Base-by-base conservation (phyloP, 768 basidiomycete genomes). In the Udeniomyces megalosporus region DNA sequence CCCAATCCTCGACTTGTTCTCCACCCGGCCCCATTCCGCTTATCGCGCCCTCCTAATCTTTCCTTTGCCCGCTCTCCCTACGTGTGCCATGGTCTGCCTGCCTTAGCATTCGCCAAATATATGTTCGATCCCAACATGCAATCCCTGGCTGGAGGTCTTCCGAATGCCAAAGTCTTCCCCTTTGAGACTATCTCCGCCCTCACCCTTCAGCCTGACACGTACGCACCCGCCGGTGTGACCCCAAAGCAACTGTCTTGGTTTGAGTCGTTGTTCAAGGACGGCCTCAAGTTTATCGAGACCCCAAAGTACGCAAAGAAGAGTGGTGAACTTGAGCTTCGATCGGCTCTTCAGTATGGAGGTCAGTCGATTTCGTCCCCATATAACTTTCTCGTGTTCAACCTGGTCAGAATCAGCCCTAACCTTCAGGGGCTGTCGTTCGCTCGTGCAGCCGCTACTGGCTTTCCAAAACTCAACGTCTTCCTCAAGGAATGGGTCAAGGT, bases 341-440 rank as follows among this genome's bases (percentile, higher is more conserved):
- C 73, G 15, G 78, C 82, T 17, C 76, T 92, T 26, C 88, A 92
- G 71, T 92, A 90, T 68, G 79, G 80, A 68, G n/a, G n/a, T n/a
- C n/a, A 67, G 17, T 28, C 26, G 26, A 11, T 32, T 20, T 32
- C 42, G 61, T 24, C 24, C 42, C n/a, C n/a, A n/a, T n/a, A n/a
- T n/a, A n/a, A n/a, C n/a, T n/a, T n/a, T n/a, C n/a, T n/a, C n/a
- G n/a, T n/a, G n/a, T n/a, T n/a, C n/a, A n/a, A n/a, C n/a, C n/a
- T n/a, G n/a, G n/a, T n/a, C n/a, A n/a, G n/a, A n/a, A n/a, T n/a
- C n/a, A n/a, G n/a, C 31, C 5, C 20, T 53, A 17, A 22, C 52
- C 31, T 53, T 28, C 15, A 11, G 17, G 26, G 26, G 22, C 31
- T 26, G 17, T 24, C 52, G 3, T 53, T 53, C 31, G 52, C 31